Evolutionary conservation across 1,284 basidiomycete species (phyloP).

Genomic region (Gomphus bonarii): DNA sequence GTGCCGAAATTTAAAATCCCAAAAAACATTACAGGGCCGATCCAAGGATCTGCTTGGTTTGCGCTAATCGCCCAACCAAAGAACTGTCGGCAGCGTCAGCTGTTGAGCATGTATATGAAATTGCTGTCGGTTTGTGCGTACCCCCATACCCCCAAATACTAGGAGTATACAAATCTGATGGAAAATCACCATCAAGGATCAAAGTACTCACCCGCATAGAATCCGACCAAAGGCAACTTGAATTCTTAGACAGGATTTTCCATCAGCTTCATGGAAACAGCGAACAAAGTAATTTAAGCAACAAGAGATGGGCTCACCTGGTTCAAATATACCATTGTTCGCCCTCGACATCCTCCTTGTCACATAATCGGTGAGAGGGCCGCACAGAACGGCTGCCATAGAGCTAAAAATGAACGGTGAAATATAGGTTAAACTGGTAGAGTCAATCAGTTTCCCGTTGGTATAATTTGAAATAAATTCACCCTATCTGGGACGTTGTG

Average conservation of each 20-base stretch:
- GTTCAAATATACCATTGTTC: conserved; percentile 13
- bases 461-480: conserved; percentile 10
- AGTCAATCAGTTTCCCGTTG: not conserved
- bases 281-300: not conserved
- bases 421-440: conserved; percentile 9
- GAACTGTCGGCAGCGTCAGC: not conserved
- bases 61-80: conserved; percentile 13
- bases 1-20: conserved; percentile 16
- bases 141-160: conserved; percentile 15
- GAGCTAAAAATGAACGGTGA: conserved; percentile 16
- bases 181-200: not conserved
- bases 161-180: not conserved
- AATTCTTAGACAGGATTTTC: conserved; percentile 10
- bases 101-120: not conserved
- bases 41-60: conserved; percentile 16
- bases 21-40: conserved; percentile 18
- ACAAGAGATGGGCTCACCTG: not conserved
- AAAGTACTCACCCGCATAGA: conserved; percentile 12
- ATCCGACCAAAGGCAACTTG: conserved; percentile 15
- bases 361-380: conserved; percentile 16
- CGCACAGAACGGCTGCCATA: conserved; percentile 15
- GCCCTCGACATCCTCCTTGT: conserved; percentile 14
- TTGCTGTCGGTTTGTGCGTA: not conserved
- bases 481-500: conserved; percentile 12
- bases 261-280: not conserved